These are phyloP conservation scores for Anastatica hierochuntica DNA, from an alignment of 345 rosid species.

Conservation along the genomic window DNA sequence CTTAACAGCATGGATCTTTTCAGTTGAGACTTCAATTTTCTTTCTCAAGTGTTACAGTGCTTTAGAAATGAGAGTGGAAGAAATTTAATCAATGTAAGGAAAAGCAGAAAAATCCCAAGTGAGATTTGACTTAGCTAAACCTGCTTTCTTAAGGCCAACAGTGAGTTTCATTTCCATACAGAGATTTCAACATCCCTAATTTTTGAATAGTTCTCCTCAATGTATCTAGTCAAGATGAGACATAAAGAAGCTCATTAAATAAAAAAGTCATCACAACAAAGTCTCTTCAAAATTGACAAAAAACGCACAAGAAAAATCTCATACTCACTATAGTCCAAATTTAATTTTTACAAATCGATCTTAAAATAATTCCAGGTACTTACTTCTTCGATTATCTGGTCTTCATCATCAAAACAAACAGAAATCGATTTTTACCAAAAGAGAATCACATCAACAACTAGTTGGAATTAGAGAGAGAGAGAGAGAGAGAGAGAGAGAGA, in stretches of 20 bases:
- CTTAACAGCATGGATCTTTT: slow-evolving; percentile 61
- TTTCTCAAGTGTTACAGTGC: slow-evolving; percentile 83
- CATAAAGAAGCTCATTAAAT: not conserved
- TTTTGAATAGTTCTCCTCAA: slow-evolving; percentile 73
- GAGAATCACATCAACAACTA: not conserved
- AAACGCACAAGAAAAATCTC: not conserved
- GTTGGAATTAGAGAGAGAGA: too few species aligned
- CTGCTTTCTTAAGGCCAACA: slow-evolving; percentile 93
- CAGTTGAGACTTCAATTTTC: slow-evolving; percentile 73
- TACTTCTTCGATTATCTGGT: slow-evolving; percentile 82
- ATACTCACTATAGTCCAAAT: not conserved
- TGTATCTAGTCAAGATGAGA: slow-evolving; percentile 68
- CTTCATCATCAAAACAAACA: not conserved
- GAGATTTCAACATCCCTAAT: slow-evolving; percentile 82
- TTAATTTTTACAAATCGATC: not conserved
- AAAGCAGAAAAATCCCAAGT: too few species aligned
- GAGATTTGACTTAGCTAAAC: slow-evolving; percentile 28
- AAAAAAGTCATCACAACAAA: not conserved
- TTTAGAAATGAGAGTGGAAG: slow-evolving; percentile 23
- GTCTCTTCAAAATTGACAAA: not conserved
- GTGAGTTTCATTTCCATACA: slow-evolving; percentile 92
- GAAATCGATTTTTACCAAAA: too few species aligned
- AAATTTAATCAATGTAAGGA: too few species aligned
- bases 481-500: too few species aligned
- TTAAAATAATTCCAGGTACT: too few species aligned